phyloP scores from a whole-genome alignment of 495 filamentous ascomycete genomes.

The Aspergillus wentii region DNA sequence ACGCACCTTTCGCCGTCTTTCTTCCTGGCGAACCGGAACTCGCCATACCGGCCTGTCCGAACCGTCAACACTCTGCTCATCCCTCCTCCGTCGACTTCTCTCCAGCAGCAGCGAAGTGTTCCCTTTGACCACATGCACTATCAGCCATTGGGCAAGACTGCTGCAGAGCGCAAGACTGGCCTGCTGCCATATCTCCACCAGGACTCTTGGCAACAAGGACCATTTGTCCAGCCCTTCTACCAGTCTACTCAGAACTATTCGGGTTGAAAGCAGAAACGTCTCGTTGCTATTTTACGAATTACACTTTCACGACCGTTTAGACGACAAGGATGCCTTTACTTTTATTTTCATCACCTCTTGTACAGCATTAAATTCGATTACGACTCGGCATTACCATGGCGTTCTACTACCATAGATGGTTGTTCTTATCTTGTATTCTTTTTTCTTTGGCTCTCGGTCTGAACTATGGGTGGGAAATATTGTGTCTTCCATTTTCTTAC shows the following conservation, averaged over 20 bases:
- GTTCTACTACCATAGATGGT: no score
- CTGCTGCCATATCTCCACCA: slow-evolving; percentile 69
- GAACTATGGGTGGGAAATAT: no score
- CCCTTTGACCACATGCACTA: slow-evolving; percentile 89
- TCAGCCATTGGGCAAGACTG: slow-evolving; percentile 74
- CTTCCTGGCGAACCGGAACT: slow-evolving; percentile 61
- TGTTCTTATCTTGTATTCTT: no score
- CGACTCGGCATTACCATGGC: no score
- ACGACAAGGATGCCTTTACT: slow-evolving; percentile 18
- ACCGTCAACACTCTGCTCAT: slow-evolving; percentile 84
- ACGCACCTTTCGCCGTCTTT: slow-evolving; percentile 58
- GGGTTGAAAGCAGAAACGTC: slow-evolving; percentile 13
- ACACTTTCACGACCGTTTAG: slow-evolving; percentile 19
- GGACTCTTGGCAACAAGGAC: slow-evolving; percentile 39
- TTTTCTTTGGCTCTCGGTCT: no score
- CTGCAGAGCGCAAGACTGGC: slow-evolving; percentile 72
- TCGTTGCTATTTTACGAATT: slow-evolving; percentile 14
- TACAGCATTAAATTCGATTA: no score
- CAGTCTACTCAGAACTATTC: slow-evolving; percentile 35
- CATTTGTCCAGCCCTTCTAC: slow-evolving; percentile 22
- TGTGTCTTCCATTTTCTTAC: no score
- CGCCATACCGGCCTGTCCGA: slow-evolving; percentile 89
- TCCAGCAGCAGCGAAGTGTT: slow-evolving; percentile 64
- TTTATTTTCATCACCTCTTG: no score
- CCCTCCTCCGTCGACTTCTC: slow-evolving; percentile 75